Base-by-base conservation (phyloP, 768 basidiomycete genomes). In the Psilocybe cyanescens region DNA sequence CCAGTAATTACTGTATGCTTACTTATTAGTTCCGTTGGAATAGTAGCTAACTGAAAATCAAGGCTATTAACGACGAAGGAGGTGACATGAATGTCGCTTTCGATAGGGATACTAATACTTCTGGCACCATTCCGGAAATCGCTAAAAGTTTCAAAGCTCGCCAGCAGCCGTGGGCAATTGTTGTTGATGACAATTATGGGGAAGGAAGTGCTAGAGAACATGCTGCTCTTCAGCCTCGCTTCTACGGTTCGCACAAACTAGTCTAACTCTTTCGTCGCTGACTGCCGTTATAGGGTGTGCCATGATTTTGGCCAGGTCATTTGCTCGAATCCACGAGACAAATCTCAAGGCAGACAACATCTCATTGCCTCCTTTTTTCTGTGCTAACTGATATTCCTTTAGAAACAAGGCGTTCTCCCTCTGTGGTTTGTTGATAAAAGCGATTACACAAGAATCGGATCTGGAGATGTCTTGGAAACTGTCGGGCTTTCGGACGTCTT, bases 151-250 rank as follows among this genome's bases (percentile, higher is more conserved):
- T 97, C 73, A 96, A 94, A 74, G 81, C 87, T 19, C 82, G 90
- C 57, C 78, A 81, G 19, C 91, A 96, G 76, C 92, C 95, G 0
- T 99, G 96, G 95, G 90, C 95, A 60, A 74, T 98, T 49, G 78
- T 99, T 35, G 97, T 98, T 1, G 96, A 97, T 69, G 96, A 99
- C 8, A 97, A 97, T 71, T 97, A 98, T 71, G 97, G 97, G 2
- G 97, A 99, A 74, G 97, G 97, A 30, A 96, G 94, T 68, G 97
- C 97, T 7, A 86, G 97, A 58, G 97, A 99, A 75, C 97, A 99
- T 74, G 97, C 97, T 37, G 95, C 97, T 19, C 81, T 99, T 35
- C 97, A 99, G 71, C 97, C 97, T 28, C 86, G 97, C 17, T 97
- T 95, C 78, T 95, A 94, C 66, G 94, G 92, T 89, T 68, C 47